Evolutionary conservation across 129 eudicot genomes (phyloP), one percentile per base, ranked within the genome.

Genomic region (Flaveria sonorensis): DNA sequence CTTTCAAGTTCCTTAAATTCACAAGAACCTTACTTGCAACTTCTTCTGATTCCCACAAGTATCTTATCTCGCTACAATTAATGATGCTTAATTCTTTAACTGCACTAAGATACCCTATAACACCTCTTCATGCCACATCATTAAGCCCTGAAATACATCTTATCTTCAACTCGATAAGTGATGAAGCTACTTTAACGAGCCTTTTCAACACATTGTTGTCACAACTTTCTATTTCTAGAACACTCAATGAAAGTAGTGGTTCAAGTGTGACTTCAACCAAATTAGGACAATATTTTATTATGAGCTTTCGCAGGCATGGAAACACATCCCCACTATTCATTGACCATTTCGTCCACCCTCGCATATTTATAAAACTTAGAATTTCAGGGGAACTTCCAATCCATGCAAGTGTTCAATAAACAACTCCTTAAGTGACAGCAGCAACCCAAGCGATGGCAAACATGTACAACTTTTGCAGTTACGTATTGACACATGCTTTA

Each of bases 381-480:
- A 21, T 48, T 80, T 82, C 82, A 14, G 82, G 82, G 18, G 79
- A 68, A 32, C 18, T 70, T 82, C 73, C 53, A 85, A 55, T 50
- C 24, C 61, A 3, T 42, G n/a, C 86, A 87, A 76, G 20, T 47
- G 14, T 30, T 36, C 1, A 39, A 73, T 73, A 40, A 20, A 11
- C 32, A 73, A 40, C 77, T 73, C 16, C 71, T 80, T 85, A 55
- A 88, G 87, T 30, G 72, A 66, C 1, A 69, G 83, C 12, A 88
- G 80, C 19, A 73, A 84, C 40, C 87, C 89, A 19, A 88, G 76
- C 28, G 82, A 83, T 0, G 89, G 92, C 42, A 73, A 1, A 39
- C 16, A 56, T 57, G 68, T 57, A 73, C 77, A 73, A 0, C 8
- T 21, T 19, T 53, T 72, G 74, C 62, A 74, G 13, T 7, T 20